Evolutionary conservation across 495 filamentous ascomycete species (phyloP).

Genomic region (Penicillium macrosclerotiorum): DNA sequence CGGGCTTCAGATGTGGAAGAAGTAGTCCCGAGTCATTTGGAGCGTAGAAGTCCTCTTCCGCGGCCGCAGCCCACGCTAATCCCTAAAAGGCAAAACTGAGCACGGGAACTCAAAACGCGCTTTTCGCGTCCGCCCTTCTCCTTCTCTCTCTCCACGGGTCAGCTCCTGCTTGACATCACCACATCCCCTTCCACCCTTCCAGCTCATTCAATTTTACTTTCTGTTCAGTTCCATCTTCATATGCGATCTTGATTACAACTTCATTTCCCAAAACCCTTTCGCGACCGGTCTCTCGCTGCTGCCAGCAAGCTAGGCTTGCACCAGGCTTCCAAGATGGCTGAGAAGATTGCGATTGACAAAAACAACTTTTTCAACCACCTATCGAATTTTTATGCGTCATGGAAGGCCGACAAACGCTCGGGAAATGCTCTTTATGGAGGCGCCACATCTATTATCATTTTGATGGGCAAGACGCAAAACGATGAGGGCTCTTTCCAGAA

Average conservation of each 20-base stretch:
- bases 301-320: slow-evolving; percentile 18
- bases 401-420: slow-evolving; percentile 89
- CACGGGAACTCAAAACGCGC: slow-evolving; percentile 28
- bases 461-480: slow-evolving; percentile 87
- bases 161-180: slow-evolving; percentile 1
- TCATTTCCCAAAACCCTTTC: slow-evolving; percentile 1
- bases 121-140: slow-evolving; percentile 28
- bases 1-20: no score
- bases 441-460: slow-evolving; percentile 77
- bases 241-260: slow-evolving; percentile 6
- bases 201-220: not conserved
- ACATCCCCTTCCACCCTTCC: not conserved
- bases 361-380: slow-evolving; percentile 89
- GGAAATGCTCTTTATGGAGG: slow-evolving; percentile 77
- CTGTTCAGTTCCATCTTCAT: not conserved
- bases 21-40: no score
- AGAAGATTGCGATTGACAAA: slow-evolving; percentile 87
- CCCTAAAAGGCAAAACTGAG: slow-evolving; percentile 23
- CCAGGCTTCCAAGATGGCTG: slow-evolving; percentile 42
- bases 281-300: slow-evolving; percentile 11
- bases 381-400: slow-evolving; percentile 78
- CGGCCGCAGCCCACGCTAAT: slow-evolving; percentile 10
- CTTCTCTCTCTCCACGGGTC: slow-evolving; percentile 4
- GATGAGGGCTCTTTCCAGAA: slow-evolving; percentile 82
- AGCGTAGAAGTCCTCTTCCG: not conserved